Evolutionary conservation across 257 asterid species (phyloP).

Genomic region (Datura wrightii): DNA sequence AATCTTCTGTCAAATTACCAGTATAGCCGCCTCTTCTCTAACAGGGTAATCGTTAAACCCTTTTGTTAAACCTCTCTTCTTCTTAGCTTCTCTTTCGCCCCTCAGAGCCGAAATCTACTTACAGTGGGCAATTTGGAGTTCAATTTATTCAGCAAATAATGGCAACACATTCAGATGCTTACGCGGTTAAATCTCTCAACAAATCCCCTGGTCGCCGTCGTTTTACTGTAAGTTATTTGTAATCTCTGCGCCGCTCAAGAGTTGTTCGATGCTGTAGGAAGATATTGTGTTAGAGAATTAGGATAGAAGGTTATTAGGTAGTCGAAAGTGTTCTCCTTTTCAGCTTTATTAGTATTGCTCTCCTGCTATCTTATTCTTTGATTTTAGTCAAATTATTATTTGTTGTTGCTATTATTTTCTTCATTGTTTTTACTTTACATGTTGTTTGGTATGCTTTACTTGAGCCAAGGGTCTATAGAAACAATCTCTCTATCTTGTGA

Average conservation of each 20-base stretch:
- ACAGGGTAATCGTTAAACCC: background rate
- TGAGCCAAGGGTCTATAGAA: background rate
- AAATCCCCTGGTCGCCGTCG: slow-evolving; percentile 67
- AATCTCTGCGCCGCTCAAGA: background rate
- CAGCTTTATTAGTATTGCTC: background rate
- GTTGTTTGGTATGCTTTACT: background rate
- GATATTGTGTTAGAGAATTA: background rate
- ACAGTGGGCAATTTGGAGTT: background rate
- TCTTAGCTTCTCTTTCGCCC: background rate
- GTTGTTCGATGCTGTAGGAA: background rate
- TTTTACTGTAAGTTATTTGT: slow-evolving; percentile 61
- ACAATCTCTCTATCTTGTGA: background rate
- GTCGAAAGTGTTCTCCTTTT: background rate
- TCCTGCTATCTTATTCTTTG: background rate
- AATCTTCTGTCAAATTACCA: no score
- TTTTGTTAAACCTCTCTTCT: background rate
- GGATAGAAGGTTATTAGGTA: background rate
- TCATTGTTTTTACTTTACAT: background rate
- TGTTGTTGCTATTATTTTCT: background rate
- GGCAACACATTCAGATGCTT: slow-evolving; percentile 74
- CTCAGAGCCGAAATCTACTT: background rate
- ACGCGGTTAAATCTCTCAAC: slow-evolving; percentile 79
- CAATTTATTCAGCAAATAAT: slow-evolving; percentile 36
- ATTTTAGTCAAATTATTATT: background rate
- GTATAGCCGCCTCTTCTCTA: no score